Evolutionary conservation across 139 green algal species (phyloP), one percentile per base, ranked within the genome.

Genomic region (Helicosporidium sp.): DNA sequence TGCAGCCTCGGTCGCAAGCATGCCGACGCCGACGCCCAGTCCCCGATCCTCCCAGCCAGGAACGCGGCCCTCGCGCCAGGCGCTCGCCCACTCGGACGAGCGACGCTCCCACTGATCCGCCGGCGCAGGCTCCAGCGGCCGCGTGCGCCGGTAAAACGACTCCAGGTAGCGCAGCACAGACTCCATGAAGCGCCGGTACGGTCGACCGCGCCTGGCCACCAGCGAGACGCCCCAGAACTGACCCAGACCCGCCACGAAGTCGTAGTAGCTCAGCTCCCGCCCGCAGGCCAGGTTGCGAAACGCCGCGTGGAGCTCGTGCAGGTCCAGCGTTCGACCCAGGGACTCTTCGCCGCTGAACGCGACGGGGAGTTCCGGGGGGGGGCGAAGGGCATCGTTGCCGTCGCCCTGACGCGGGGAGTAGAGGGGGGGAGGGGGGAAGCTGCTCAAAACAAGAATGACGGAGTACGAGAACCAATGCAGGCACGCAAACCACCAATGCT

Each of bases 291-390:
- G 48, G 64, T 94, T 94, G 46, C 74, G 50, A 63, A 83, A 94
- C 3, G 28, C 26, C 17, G 65, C 54, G 66, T 79, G 72, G 7
- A 75, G 58, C 41, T 77, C 64, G 45, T 95, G 75, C 54, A 97
- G 48, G 76, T 97, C 88, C 46, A 97, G 64, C 57, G 78, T 93
- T 22, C 83, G 71, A 0, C 88, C 88, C 12, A 76, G 26, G 7
- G 43, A 68, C 65, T 97, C 88, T 58, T 96, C 80, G 6, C 84
- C 81, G 24, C 68, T 82, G 66, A 93, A 94, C 0, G 76, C 53
- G 36, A 86, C 43, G 4, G 45, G 28, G 0, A 68, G 70, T 54
- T 81, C 70, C 39, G 73, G 57, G 10, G 34, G 36, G 19, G 58
- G 61, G 2, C 77, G 47, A 54, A 71, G 29, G 6, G 43, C 51